Percentiles rank a stretch among this genome's conserved stretches.
phyloP scores from a whole-genome alignment of 2,329 filamentous ascomycete genomes.

The Fusarium sp. region DNA sequence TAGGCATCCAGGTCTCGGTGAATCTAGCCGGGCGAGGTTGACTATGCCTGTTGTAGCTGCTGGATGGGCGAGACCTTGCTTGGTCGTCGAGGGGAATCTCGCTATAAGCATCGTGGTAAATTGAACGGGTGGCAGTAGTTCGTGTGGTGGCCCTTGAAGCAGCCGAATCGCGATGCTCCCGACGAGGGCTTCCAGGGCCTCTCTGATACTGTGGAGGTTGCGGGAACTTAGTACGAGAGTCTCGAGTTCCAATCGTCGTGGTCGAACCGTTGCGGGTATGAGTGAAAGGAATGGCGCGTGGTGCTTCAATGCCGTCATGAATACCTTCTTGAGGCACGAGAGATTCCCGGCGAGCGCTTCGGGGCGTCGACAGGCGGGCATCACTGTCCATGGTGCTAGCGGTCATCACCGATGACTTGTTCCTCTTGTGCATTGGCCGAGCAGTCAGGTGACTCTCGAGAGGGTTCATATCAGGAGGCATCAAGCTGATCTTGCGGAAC shows the following conservation, averaged over 20 bases:
- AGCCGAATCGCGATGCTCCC: slow-evolving; percentile 54
- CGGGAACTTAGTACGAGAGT: slow-evolving; percentile 64
- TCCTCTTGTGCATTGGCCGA: slow-evolving; percentile 75
- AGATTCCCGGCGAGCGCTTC: slow-evolving; percentile 54
- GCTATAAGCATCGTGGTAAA: slow-evolving; percentile 56
- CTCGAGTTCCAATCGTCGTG: slow-evolving; percentile 61
- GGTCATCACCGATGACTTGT: slow-evolving; percentile 65
- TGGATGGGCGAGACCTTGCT: slow-evolving; percentile 37
- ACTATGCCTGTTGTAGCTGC: slow-evolving; percentile 34
- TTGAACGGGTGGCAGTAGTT: slow-evolving; percentile 51
- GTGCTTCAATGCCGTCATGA: slow-evolving; percentile 56
- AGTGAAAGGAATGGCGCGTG: slow-evolving; percentile 76
- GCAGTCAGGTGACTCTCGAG: slow-evolving; percentile 86
- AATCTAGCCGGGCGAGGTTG: slow-evolving; percentile 55
- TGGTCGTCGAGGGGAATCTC: slow-evolving; percentile 58
- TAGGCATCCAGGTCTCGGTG: slow-evolving; percentile 63
- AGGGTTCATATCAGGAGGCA: slow-evolving; percentile 96
- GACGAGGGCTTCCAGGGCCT: slow-evolving; percentile 52
- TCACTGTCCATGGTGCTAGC: slow-evolving; percentile 57
- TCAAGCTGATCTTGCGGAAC: slow-evolving; percentile 81
- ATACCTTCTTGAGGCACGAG: slow-evolving; percentile 55
- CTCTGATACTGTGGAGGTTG: slow-evolving; percentile 63
- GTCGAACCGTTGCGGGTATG: slow-evolving; percentile 75
- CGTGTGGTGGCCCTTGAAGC: slow-evolving; percentile 57
- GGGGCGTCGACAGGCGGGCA: slow-evolving; percentile 64